Conservation (phyloP, 2,329 filamentous ascomycete genomes). For the Talaromyces sp. region DNA sequence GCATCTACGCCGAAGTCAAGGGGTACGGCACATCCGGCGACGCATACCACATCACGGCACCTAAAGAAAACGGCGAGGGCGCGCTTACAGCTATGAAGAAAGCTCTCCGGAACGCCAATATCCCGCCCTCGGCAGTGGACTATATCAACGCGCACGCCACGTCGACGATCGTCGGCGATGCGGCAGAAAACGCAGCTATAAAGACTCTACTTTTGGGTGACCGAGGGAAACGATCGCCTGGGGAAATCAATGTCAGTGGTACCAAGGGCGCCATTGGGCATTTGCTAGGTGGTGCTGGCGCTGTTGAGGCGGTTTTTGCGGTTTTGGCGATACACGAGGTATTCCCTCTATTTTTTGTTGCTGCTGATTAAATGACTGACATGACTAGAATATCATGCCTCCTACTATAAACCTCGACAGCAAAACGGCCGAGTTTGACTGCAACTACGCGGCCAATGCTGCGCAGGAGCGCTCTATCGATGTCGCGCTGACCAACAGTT, state of each 20-base stretch:
- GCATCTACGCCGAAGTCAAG: slow-evolving; percentile 80
- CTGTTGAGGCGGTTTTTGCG: slow-evolving; percentile 82
- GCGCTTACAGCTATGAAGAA: slow-evolving; percentile 80
- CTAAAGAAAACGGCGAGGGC: slow-evolving; percentile 73
- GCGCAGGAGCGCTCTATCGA: slow-evolving; percentile 67
- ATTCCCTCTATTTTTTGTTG: slow-evolving; percentile 4
- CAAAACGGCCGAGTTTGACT: slow-evolving; percentile 62
- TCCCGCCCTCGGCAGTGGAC: slow-evolving; percentile 67
- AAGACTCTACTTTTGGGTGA: slow-evolving; percentile 66
- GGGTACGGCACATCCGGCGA: slow-evolving; percentile 91
- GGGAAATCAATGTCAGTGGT: slow-evolving; percentile 76
- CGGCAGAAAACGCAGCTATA: slow-evolving; percentile 81
- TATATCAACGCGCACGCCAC: slow-evolving; percentile 98
- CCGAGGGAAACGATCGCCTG: slow-evolving; percentile 44
- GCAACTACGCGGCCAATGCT: slow-evolving; percentile 75
- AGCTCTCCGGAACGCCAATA: slow-evolving; percentile 66
- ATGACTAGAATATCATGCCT: slow-evolving; percentile 65
- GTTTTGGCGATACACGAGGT: slow-evolving; percentile 76
- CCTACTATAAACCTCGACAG: slow-evolving; percentile 78
- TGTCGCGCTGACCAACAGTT: slow-evolving; percentile 86
- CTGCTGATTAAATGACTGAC: not conserved
- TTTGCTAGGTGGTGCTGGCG: slow-evolving; percentile 83
- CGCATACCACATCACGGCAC: slow-evolving; percentile 89
- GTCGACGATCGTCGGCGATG: slow-evolving; percentile 77
- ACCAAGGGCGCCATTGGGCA: slow-evolving; percentile 93